These are phyloP conservation scores for Marvania coccoides DNA, from an alignment of 139 green algal genomes.

Conservation along the genomic window DNA sequence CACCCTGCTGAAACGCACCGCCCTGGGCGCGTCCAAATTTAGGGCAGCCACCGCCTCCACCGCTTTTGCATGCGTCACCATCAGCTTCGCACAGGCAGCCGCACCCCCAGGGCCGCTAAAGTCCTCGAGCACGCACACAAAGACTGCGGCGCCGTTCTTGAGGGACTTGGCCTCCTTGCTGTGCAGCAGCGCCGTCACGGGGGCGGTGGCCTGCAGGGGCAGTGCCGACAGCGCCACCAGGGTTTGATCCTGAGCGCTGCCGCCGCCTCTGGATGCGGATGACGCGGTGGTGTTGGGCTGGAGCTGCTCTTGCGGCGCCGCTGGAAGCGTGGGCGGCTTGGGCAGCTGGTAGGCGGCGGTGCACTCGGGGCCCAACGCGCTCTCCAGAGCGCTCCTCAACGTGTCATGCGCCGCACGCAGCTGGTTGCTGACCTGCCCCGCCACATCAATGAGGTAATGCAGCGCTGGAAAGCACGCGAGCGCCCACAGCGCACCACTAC, in stretches of 20 bases:
- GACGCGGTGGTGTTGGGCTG: not conserved
- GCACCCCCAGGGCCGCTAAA: not conserved
- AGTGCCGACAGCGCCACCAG: not conserved
- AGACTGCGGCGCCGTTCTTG: not conserved
- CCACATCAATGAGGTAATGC: not conserved
- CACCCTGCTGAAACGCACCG: no score
- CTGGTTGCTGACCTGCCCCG: not conserved
- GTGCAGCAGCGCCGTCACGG: not conserved
- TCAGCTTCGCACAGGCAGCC: not conserved
- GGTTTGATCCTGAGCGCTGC: not conserved
- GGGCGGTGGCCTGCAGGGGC: not conserved
- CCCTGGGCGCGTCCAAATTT: no score
- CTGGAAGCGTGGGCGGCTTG: not conserved
- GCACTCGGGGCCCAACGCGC: not conserved
- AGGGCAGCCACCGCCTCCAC: no score
- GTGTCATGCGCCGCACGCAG: not conserved
- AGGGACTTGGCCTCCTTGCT: not conserved
- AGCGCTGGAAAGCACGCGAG: not conserved
- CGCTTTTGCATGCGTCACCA: not conserved
- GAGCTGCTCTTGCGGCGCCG: not conserved
- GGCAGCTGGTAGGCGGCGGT: not conserved
- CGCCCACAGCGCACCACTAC: not conserved
- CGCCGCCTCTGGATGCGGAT: not conserved
- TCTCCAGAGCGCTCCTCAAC: not conserved
- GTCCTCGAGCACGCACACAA: not conserved